Base-by-base conservation (phyloP, 2,329 filamentous ascomycete species). In the Lecanoromycetidae sp. region DNA sequence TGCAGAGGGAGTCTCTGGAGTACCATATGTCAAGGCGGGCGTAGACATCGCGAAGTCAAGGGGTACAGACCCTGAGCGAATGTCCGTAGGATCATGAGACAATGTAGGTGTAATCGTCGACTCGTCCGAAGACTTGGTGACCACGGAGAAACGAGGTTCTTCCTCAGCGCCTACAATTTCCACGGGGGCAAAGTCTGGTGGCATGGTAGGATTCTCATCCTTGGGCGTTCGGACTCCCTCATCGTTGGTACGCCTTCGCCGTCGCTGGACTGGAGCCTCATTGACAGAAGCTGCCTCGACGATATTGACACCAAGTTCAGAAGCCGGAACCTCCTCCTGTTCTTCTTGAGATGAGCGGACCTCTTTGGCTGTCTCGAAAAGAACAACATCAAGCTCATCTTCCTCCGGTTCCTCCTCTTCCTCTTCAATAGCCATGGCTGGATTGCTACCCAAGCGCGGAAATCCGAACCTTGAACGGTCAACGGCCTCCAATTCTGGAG, bases 331-430 rank as follows among this genome's bases (percentile, higher is more conserved):
- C 19, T 36, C 38, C 7, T 38, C 12, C 19, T 17, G 40, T 27
- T 44, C 34, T 25, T 26, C 25, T 26, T 17, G 13, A 39, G 17
- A 2, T 17, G 17, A 15, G 23, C 6, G 20, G 36, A 15, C 30
- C n/a, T 12, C n/a, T 20, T 26, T n/a, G n/a, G n/a, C 2, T 23
- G n/a, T n/a, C 6, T 27, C 22, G 15, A 37, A 19, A 5, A 20
- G 13, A 17, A 13, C 35, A n/a, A 9, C 29, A 9, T 32, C n/a
- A 9, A 3, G n/a, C 10, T 37, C 19, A 10, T 49, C 42, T 8
- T 66, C 67, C 56, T 71, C 68, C 49, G 71, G 69, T 50, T 71
- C 69, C 52, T 72, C 68, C 53, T 72, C 69, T 38, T 71, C 66
- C 48, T 71, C 70, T 4, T 71, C 69, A 53, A 71, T 69, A 5